Evolutionary conservation across 2,329 filamentous ascomycete genomes (phyloP), one percentile per base, ranked within the genome.

Genomic region (Calonectria fujianensis): DNA sequence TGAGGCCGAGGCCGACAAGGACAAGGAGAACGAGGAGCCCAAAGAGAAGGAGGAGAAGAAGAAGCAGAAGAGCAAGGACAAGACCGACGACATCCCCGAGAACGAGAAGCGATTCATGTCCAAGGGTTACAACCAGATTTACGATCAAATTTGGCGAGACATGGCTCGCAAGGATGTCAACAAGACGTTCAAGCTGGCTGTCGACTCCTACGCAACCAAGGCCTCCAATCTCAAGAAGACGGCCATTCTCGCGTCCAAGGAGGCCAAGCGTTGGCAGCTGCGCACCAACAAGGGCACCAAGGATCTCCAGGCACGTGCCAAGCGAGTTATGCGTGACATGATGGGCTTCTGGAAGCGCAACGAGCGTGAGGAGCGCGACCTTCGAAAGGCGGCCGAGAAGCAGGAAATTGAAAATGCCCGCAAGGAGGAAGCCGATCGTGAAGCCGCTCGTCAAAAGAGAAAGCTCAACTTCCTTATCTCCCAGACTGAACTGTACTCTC

Each of bases 391-490:
- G 68, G 97, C 97, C 7, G 97, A 99, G 88, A 95, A 94, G 84
- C 96, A 98, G 84, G 97, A 98, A 87, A 91, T 99, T 63, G 97
- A 99, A 84, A 97, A 97, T 82, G 97, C 97, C 24, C 96, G 97
- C 86, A 97, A 96, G 86, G 96, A 96, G 74, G 97, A 99, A 88
- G 97, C 97, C 7, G 97, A 98, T 81, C 96, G 97, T 78, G 97
- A 99, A 90, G 96, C 97, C 20, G 98, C 98, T 80, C 92, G 97
- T 77, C 97, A 99, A 87, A 98, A 98, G 91, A 93, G 97, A 82
- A 99, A 99, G 88, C 94, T 99, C 84, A 98, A 99, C 87, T 99
- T 99, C 90, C 91, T 99, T 77, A 99, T 99, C 85, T 98, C 96
- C 1, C 97, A 99, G 87, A 99, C 97, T 0, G 97, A 99, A 84